A percentile compares a stretch with the other conserved stretches of the same genome.
Conservation (phyloP, 2,329 filamentous ascomycete genomes). For the Ambrosiella cleistominuta region DNA sequence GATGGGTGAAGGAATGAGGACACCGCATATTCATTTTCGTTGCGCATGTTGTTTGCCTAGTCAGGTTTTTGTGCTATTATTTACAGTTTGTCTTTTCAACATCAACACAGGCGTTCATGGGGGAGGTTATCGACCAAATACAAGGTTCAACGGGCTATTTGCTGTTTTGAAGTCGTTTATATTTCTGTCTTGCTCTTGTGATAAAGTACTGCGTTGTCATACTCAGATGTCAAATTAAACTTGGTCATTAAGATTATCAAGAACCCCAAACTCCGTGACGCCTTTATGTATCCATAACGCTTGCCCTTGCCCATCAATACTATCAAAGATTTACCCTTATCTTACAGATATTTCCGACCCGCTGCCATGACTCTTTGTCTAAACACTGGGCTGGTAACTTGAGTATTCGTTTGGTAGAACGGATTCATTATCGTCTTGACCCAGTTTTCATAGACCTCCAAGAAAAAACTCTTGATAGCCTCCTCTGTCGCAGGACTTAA, state of each 20-base stretch:
- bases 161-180: neutral
- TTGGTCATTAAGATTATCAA: neutral
- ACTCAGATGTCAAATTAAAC: neutral
- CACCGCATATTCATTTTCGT: neutral
- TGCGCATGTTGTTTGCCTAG: constrained; percentile 2
- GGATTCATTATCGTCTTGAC: constrained; percentile 95
- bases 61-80: constrained; percentile 8
- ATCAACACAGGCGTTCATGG: constrained; percentile 11
- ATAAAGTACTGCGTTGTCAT: neutral
- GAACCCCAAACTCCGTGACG: neutral
- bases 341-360: constrained; percentile 73
- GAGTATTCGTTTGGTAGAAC: constrained; percentile 75
- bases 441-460: constrained; percentile 91
- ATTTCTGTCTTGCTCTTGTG: neutral
- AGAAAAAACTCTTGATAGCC: constrained; percentile 85
- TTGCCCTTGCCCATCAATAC: neutral
- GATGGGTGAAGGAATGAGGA: neutral
- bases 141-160: constrained; percentile 1
- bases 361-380: constrained; percentile 64
- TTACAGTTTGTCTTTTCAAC: constrained; percentile 6
- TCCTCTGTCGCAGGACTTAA: constrained; percentile 84
- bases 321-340: constrained; percentile 15
- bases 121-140: neutral
- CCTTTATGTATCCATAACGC: neutral
- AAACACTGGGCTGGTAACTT: constrained; percentile 76